Evolutionary conservation across 2,329 filamentous ascomycete species (phyloP), one percentile per base, ranked within the genome.

Genomic region (Colletotrichum lindemuthianum): DNA sequence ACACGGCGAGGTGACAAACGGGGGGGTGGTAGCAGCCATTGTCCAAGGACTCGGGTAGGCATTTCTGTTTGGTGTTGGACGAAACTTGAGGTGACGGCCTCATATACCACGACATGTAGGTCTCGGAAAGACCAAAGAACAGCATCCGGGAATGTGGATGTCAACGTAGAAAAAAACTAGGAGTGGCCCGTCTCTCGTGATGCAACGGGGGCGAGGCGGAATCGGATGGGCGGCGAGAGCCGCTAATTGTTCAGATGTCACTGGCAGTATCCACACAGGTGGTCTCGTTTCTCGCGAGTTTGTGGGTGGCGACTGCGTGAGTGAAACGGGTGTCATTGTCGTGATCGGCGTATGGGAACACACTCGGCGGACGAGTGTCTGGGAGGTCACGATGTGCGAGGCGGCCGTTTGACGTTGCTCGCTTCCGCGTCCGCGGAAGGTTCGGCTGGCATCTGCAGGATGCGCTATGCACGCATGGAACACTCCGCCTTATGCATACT

Each of bases 221-320:
- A 60, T 64, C 33, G 44, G 33, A 64, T 12, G 7, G 11, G 33
- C 36, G 49, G 60, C 49, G 49, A 24, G 33, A 40, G 44, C 41
- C 16, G 32, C 2, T 47, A 12, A 34, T 16, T 43, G n/a, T 49
- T 48, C 40, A 53, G 47, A 63, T 24, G 39, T n/a, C 33, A 24
- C 4, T 24, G 24, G 24, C 24, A 24, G 24, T 24, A 24, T 24
- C 24, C 24, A 24, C 24, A 24, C 24, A 24, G 24, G 24, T 24
- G 24, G 24, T 24, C 24, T 24, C 24, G 24, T 24, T 24, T 24
- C 24, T 24, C 24, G 24, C 24, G 3, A 5, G 4, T 24, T 24
- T 24, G 24, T 24, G 24, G 24, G 5, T 24, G 4, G 24, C 24
- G 24, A 24, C 24, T 24, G 24, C 24, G 24, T 24, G 24, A 24